These are phyloP conservation scores for Pecoramyces ruminantium DNA, from an alignment of 192 early-diverging fungal genomes.

Conservation along the genomic window DNA sequence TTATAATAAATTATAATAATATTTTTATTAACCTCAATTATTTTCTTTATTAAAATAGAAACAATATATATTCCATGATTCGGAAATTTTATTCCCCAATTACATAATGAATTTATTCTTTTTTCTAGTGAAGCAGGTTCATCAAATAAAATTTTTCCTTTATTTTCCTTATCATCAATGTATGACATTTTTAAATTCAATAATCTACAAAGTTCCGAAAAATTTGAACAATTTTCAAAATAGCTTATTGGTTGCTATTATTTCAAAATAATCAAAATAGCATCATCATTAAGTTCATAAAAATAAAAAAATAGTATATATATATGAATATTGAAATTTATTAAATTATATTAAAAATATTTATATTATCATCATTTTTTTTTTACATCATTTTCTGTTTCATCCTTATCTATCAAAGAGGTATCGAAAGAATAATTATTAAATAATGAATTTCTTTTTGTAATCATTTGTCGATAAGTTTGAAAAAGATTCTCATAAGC, in stretches of 20 bases:
- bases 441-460: neutral
- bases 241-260: neutral
- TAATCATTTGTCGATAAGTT: neutral
- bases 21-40: too few relatives aligned
- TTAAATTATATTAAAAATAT: too few relatives aligned
- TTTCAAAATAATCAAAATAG: too few relatives aligned
- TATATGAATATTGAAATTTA: too few relatives aligned
- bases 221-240: neutral
- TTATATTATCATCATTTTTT: too few relatives aligned
- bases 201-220: neutral
- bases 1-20: too few relatives aligned
- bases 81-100: neutral
- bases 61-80: neutral
- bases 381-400: neutral
- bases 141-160: neutral
- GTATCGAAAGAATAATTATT: neutral
- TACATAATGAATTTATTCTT: neutral
- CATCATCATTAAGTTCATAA: too few relatives aligned
- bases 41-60: neutral
- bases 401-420: neutral
- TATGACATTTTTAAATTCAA: neutral
- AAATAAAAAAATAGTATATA: too few relatives aligned
- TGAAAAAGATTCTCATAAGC: neutral
- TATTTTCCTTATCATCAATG: neutral
- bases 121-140: neutral